Base-by-base conservation (phyloP, 2,329 filamentous ascomycete species). In the Paraphaeosphaeria minitans region DNA sequence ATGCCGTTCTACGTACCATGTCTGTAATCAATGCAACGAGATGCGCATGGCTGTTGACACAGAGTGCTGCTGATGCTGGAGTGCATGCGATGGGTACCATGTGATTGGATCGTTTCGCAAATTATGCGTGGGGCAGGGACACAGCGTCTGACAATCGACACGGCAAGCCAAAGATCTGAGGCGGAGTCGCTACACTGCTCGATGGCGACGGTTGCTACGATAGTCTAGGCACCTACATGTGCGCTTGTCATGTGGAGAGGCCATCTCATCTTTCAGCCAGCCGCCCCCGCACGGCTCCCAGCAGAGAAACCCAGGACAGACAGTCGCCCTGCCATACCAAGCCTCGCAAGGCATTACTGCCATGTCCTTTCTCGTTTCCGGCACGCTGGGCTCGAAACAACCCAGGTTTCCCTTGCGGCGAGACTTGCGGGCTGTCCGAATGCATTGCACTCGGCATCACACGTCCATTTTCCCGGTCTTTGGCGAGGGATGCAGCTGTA, bases 21-120 rank as follows among this genome's bases (percentile, higher is more conserved):
- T 22, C 10, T 46, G 27, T 53, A 53, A 53, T 42, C 39, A 43
- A 43, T 53, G 37, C 19, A 42, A 42, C 50, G 50, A 31, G 37
- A 31, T 53, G 22, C n/a, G 29, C 24, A 31, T 43, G 37, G 16
- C 19, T n/a, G 37, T 39, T n/a, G 16, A n/a, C 37, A 37, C 35
- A 6, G 37, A n/a, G 37, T n/a, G 4, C 7, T n/a, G n/a, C n/a
- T 13, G 37, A 16, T 4, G 37, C 37, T 46, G 43, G 22, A 9
- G 21, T 46, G 43, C 43, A 46, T 4, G 19, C 24, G 48, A 21
- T 31, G 2, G 35, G 37, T 14, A 22, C 14, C 14, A 16, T 31
- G 22, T 43, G 22, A 42, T 53, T 53, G 13, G 50, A 37, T 21
- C 50, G 27, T 31, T 13, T 12, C 8, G 14, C 14, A 22, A 22